Evolutionary conservation across 176 grass and related monocot species (phyloP), one percentile per base, ranked within the genome.

Genomic region (Eragrostis nindensis): DNA sequence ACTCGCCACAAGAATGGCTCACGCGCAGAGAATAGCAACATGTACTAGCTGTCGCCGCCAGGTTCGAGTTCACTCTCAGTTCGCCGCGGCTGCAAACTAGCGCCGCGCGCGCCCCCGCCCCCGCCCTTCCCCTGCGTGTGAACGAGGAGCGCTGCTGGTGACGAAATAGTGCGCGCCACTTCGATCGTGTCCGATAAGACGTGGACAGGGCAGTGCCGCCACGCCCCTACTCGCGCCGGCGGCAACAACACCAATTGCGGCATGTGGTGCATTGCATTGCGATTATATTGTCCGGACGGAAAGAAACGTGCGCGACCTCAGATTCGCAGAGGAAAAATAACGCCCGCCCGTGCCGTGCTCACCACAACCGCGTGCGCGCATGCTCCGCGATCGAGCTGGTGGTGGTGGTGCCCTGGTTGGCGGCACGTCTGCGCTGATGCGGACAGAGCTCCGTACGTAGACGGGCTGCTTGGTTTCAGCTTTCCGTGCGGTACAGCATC

Each of bases 191-290:
- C 10, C 27, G 79, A 71, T 70, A 44, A 64, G 78, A 82, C 10
- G 72, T 64, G 53, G 85, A 82, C 79, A 24, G 65, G 44, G 65
- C 65, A 24, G 32, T 18, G 19, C 9, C 64, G 54, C 54, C 85
- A n/a, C n/a, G n/a, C n/a, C n/a, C n/a, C 71, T 29, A 0, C 6
- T n/a, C 1, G 46, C 11, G 1, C 22, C 27, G 50, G 7, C 62
- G 66, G 18, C 17, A 3, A 12, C n/a, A 26, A n/a, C n/a, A 6
- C 38, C 5, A 7, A 22, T 68, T 62, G 38, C 16, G 54, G 61
- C 81, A 52, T 45, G 86, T 61, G 68, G 60, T 83, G 53, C 84
- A 74, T 74, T 67, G 60, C 42, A 74, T 30, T 59, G 9, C 42
- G 15, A 18, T 21, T n/a, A n/a, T 4, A 46, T 7, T 16, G 22